Base-by-base conservation (phyloP, 1,284 basidiomycete genomes). In the Trichosporon sp. region DNA sequence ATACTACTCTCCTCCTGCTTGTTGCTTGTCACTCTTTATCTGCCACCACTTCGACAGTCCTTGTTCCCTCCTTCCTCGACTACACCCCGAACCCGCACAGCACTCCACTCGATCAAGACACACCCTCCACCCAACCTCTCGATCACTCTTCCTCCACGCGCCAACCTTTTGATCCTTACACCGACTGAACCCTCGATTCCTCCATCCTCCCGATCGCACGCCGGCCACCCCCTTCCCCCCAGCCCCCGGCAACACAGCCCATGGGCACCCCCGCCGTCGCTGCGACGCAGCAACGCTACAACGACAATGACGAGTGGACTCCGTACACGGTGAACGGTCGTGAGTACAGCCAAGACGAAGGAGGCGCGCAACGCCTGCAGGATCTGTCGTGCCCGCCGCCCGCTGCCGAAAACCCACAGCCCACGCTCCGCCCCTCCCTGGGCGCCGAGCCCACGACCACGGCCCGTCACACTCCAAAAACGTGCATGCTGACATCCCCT, bases 221-320 rank as follows among this genome's bases (percentile, higher is more conserved):
- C 19, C 56, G 26, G 26, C 14, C 31, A 19, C 32, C 4, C 32
- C 59, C 37, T 32, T 10, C 56, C 10, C 26, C 31, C 31, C 26
- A 26, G 26, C 26, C 5, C 32, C 59, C 31, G 59, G 32, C 59
- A 63, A 16, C 59, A 63, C 16, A 63, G 59, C 59, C 59, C 59
- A 63, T 63, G 59, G 59, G 59, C 59, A 37, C 59, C 59, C 31
- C 59, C 59, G 19, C 16, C 32, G 31, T 63, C 32, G 59, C 59
- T n/a, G 59, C 59, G 32, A 32, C 59, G 59, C 59, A 63, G 64
- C 64, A 46, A 26, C 64, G 19, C 19, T 12, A 10, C n/a, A 46
- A 2, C 14, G 64, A 65, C 40, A 14, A 65, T 65, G 64, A 26
- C n/a, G 38, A n/a, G 14, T 65, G 64, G 64, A 10, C 64, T 4